Base-by-base conservation (phyloP, 129 eudicot genomes). In the Logfia minima region DNA sequence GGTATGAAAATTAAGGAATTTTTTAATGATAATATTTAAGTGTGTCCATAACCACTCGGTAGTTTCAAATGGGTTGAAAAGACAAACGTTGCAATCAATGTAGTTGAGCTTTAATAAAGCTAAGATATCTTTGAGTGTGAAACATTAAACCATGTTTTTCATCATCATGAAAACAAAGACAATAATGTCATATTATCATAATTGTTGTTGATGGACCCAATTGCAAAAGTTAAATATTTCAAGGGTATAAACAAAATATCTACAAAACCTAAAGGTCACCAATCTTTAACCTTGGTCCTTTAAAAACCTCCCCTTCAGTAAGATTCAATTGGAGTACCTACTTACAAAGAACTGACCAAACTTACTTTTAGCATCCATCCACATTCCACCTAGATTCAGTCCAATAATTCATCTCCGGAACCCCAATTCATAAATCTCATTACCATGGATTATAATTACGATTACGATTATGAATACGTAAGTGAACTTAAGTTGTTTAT, bases 381-480 rank as follows among this genome's bases (percentile, higher is more conserved):
- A 79, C 74, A 72, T 80, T 73, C 60, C 63, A 45, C 13, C 28
- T 9, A 67, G 71, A 81, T 75, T 81, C 84, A 80, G 19, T 28
- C 28, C 45, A 11, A 7, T 28, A 11, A 21, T 77, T 26, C 37
- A 4, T 52, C 79, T 59, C 41, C 70, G 14, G 76, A 70, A 32
- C 69, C 70, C 68, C 43, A 71, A 23, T 61, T 71, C 23, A 32
- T 31, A 2, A n/a, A 37, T 79, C 73, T 52, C 66, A 10, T 37
- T 21, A 21, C 66, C 71, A 81, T 81, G 84, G 76, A 73, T 39
- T 72, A 79, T 35, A 48, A 48, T 14, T 48, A 48, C 55, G 75
- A 71, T 29, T 71, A 71, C 55, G 75, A 71, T 29, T 71, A 71
- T 21, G 77, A 75, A 35, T 76, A 76, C 22, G 84, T 81, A 81